Conservation (phyloP, 2,329 filamentous ascomycete genomes). For the Stromatinia cepivora region DNA sequence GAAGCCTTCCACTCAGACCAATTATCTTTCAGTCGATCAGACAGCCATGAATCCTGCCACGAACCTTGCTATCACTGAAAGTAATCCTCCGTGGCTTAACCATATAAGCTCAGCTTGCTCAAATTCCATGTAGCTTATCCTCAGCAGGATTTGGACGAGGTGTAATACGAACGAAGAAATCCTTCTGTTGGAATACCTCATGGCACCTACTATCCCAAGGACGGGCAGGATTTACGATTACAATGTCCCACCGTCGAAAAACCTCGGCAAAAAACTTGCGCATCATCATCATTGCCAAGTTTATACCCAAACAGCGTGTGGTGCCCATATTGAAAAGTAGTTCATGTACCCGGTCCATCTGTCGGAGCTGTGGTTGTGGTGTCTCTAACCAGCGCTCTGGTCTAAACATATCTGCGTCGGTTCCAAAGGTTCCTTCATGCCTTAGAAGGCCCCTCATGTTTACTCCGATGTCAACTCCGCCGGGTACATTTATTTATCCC, state of each 20-base stretch:
- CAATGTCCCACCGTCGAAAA: background rate
- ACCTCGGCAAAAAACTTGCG: conserved; percentile 52
- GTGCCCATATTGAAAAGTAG: conserved; percentile 48
- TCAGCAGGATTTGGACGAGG: background rate
- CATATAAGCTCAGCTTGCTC: too few species aligned
- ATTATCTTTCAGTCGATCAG: background rate
- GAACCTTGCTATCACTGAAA: too few species aligned
- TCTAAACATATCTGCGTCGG: conserved; percentile 45
- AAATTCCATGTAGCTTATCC: too few species aligned
- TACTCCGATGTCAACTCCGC: conserved; percentile 29
- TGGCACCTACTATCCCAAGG: conserved; percentile 5
- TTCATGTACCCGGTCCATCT: conserved; percentile 46
- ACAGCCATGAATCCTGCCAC: too few species aligned
- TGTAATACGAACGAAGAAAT: background rate
- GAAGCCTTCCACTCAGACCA: background rate
- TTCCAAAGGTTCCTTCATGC: conserved; percentile 40
- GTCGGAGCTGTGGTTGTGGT: conserved; percentile 20
- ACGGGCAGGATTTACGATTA: background rate
- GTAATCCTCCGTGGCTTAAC: too few species aligned
- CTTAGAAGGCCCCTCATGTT: conserved; percentile 43
- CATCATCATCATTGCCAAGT: conserved; percentile 51
- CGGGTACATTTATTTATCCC: background rate
- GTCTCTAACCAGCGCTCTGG: conserved; percentile 52
- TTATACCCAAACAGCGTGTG: conserved; percentile 48
- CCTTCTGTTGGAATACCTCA: background rate